Evolutionary conservation across 345 rosid species (phyloP).

Genomic region (Populus ilicifolia): DNA sequence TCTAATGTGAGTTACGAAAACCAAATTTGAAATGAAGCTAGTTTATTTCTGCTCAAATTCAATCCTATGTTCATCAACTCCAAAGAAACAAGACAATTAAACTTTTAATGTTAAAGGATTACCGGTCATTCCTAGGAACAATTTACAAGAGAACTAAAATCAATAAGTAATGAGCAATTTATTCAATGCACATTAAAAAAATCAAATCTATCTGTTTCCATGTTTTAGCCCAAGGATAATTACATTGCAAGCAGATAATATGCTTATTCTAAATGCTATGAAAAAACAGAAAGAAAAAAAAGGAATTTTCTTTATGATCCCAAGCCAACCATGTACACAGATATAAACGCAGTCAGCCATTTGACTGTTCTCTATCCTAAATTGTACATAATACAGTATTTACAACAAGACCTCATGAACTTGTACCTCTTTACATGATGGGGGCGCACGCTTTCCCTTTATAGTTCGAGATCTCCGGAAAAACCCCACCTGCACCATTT

Average conservation of each 20-base stretch:
- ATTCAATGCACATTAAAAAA: background rate
- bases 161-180: background rate
- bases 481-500: slow-evolving; percentile 61
- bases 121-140: background rate
- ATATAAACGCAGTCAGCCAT: background rate
- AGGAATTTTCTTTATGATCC: background rate
- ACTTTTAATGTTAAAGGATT: background rate
- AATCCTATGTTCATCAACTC: background rate
- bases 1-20: background rate
- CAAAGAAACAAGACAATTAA: slow-evolving; percentile 1
- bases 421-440: slow-evolving; percentile 86
- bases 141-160: background rate
- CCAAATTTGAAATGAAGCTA: background rate
- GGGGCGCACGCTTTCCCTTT: slow-evolving; percentile 75
- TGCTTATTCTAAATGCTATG: background rate
- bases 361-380: background rate
- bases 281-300: background rate
- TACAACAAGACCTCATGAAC: slow-evolving; percentile 5
- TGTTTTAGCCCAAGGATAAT: background rate
- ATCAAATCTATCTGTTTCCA: background rate
- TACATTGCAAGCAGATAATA: background rate
- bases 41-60: background rate
- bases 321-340: background rate
- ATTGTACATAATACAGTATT: background rate
- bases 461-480: slow-evolving; percentile 77